Percentiles rank a stretch among this genome's conserved stretches.
phyloP scores from a whole-genome alignment of 2,329 filamentous ascomycete genomes.

The Catunica adiposa region DNA sequence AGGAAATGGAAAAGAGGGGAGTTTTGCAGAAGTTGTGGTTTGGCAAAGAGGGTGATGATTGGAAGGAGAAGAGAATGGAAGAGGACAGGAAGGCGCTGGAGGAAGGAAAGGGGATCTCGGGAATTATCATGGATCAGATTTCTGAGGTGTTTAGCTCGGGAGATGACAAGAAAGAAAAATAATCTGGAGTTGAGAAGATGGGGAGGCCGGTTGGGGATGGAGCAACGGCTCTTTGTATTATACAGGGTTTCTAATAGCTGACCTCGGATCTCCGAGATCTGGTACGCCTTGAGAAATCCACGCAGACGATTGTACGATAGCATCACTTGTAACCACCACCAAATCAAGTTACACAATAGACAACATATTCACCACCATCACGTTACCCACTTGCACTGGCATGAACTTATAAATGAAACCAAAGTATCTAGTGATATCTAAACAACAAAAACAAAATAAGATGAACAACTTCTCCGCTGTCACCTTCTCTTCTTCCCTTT shows the following conservation, averaged over 20 bases:
- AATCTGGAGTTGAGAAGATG: neutral
- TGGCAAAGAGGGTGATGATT: conserved; percentile 38
- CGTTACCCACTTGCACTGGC: too few species aligned
- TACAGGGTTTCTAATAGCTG: too few species aligned
- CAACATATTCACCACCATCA: too few species aligned
- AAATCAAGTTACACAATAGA: too few species aligned
- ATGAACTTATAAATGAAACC: neutral
- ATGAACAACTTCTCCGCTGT: neutral
- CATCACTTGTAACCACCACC: too few species aligned
- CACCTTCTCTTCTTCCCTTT: conserved; percentile 1
- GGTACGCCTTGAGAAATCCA: too few species aligned
- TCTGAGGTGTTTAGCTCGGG: conserved; percentile 34
- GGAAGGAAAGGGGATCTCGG: conserved; percentile 39
- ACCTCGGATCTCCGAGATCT: too few species aligned
- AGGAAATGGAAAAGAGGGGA: conserved; percentile 18
- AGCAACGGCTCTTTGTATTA: neutral
- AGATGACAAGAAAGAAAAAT: conserved; percentile 5
- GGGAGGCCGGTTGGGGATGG: neutral
- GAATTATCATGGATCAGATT: conserved; percentile 40
- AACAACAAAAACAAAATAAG: neutral
- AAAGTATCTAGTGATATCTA: neutral
- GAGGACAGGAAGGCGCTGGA: conserved; percentile 36
- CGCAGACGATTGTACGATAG: too few species aligned
- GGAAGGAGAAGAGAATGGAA: conserved; percentile 35
- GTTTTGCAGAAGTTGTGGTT: conserved; percentile 38